Base-by-base conservation (phyloP, 2,329 filamentous ascomycete genomes). In the Canariomyces notabilis region DNA sequence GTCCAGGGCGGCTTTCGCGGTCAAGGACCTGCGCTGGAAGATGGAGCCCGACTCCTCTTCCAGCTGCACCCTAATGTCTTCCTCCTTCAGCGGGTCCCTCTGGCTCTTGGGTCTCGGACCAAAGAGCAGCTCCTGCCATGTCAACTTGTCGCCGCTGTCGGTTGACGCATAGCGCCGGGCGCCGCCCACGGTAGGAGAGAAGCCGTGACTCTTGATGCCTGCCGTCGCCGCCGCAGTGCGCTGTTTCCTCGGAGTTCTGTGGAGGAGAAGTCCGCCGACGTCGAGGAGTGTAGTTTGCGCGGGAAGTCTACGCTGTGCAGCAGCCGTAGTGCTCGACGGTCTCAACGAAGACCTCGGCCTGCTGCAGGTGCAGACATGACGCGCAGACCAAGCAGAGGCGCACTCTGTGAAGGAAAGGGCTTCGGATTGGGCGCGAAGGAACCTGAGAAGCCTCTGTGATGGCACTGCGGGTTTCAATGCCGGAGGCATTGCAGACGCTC, bases 1-100 rank as follows among this genome's bases (percentile, higher is more conserved):
- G 65, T 96, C 89, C 47, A 91, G 84, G 20, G 85, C 83, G 2
- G 87, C 85, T 67, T 91, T 93, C 37, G 81, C 77, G 42, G 81
- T 76, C 59, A 88, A 73, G 36, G 83, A 79, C 34, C 89, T 79
- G 34, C 84, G 83, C 41, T 83, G 74, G 64, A 87, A 87, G 59
- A 84, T 81, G 53, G 76, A 76, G 4, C 70, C 33, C 1, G 51
- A 49, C 26, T 57, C 50, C 37, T 74, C 74, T 48, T 82, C 80
- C 41, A 87, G 79, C 62, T 67, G 42, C 37, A 53, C 38, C 40
- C 46, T 35, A 16, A 59, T 34, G 29, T 57, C 57, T 23, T 51
- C 54, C 6, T 58, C 52, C 42, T 54, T 54, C 23, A 54, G 37
- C 31, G 39, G 33, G 20, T 51, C 42, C 8, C 44, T 16, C 12